Evolutionary conservation across 441 rosid species (phyloP), one percentile per base, ranked within the genome.

Genomic region (Raphanus hybrid): DNA sequence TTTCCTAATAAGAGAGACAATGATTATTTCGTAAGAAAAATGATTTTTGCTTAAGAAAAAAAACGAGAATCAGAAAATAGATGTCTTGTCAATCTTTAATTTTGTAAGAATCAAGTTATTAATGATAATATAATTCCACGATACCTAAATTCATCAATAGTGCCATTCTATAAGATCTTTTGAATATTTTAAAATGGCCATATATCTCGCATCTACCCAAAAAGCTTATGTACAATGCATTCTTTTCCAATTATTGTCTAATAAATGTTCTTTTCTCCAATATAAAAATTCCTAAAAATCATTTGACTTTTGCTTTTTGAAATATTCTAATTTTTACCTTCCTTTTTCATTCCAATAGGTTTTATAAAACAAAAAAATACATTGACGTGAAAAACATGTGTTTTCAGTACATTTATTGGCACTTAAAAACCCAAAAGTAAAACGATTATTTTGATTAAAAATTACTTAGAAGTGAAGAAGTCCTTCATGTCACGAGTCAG

Each of bases 191-290:
- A 6, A 45, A 11, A 32, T 59, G 68, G 52, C 55, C 55, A 61
- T 23, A 23, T 62, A 75, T 69, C 69, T 68, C 69, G 79, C 64
- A 48, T 75, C 79, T 68, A 69, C 55, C 64, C 9, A 14, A 50
- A 68, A 69, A 34, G 29, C 34, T 20, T 61, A 50, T 75, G 63
- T 61, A 39, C 74, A 75, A 35, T 68, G 68, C 74, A 34, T 75
- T 23, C 54, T 48, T 48, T 20, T 23, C 54, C 74, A 75, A 69
- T 75, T 75, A 75, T 69, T 68, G 69, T 68, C 69, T 34, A 61
- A 68, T 50, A n/a, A 23, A 34, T 68, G 14, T 61, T 20, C 18
- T 52, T 50, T 45, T 61, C 20, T 60, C 29, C 34, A 50, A 43
- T 57, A 57, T 57, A 37, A 58, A 75, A 75, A 58, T 1, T 14